Evolutionary conservation across 1,284 basidiomycete species (phyloP), one percentile per base, ranked within the genome.

Genomic region (Hemileccinum hortonii): DNA sequence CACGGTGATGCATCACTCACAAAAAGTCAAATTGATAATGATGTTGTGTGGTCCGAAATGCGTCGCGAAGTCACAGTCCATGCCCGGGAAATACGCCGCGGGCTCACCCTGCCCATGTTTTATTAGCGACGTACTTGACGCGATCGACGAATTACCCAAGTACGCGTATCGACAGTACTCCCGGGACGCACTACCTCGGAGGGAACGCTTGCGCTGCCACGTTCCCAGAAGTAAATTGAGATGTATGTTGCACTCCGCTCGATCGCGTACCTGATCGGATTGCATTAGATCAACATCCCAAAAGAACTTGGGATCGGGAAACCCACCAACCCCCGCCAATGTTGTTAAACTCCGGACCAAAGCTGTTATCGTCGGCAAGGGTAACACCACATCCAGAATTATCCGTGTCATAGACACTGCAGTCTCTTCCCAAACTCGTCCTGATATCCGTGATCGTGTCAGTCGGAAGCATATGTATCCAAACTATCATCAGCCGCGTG

Each of bases 261-360:
- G 6, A 65, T 5, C 1, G 55, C 67, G 35, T 67, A 65, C 65
- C 66, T 65, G 40, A 9, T 50, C 10, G 8, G 14, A 44, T 52
- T 3, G 50, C 50, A 1, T 57, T 54, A 39, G 0, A 57, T 37
- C 42, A 41, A 16, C 10, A 12, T 6, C 35, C 8, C 15, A 16
- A 36, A 18, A 15, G 35, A 36, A 36, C 35, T 8, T 5, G 32
- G 15, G 16, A 21, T 15, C 10, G 11, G 30, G 71, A 71, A 2
- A 79, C 69, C 45, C 9, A 36, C 35, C 35, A n/a, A 19, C 84
- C 84, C 40, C 86, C 86, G 12, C 83, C 83, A 35, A 73, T 71
- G n/a, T 58, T 52, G 61, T 89, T 87, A 70, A 87, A 86, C 7
- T 62, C 56, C 0, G 82, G 77, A 0, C 86, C 86, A 58, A 80